Conservation (phyloP, 2,329 filamentous ascomycete species). For the Botryotinia globosa region DNA sequence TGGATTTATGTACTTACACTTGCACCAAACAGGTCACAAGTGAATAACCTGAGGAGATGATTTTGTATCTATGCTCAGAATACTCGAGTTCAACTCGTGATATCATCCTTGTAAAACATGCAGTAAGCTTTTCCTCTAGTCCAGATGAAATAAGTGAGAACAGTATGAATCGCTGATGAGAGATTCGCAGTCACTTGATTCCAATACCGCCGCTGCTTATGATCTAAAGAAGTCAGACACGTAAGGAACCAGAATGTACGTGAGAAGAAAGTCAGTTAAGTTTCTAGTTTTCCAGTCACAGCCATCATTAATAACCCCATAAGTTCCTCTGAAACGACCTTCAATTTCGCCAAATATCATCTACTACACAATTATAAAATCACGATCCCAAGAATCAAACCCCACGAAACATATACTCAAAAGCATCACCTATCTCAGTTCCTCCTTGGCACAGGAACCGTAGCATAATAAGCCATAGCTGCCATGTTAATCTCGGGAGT, state of each 20-base stretch:
- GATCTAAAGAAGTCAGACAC: fast-evolving
- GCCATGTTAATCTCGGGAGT: constrained; percentile 9
- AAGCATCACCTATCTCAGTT: neutral
- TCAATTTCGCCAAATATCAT: neutral
- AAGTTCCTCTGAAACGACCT: neutral
- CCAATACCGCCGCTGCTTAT: neutral
- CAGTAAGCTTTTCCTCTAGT: neutral
- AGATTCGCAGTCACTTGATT: neutral
- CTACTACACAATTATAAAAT: neutral
- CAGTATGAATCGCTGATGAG: neutral
- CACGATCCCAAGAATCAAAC: no score
- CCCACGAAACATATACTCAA: no score
- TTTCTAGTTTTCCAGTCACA: fast-evolving
- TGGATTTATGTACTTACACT: no score
- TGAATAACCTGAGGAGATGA: neutral
- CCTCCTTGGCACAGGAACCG: constrained; percentile 2
- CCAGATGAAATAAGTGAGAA: neutral
- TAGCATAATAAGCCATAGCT: constrained; percentile 21
- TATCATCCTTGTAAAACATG: neutral
- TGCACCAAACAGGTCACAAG: neutral
- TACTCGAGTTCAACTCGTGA: no score
- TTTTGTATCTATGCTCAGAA: neutral
- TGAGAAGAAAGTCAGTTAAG: neutral
- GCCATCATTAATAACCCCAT: fast-evolving
- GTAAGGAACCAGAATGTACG: neutral